Percentiles rank a stretch among this genome's conserved stretches.
Evolutionary conservation across 1,139 yeast species (phyloP).

Genomic region (Kodamaea sp.): DNA sequence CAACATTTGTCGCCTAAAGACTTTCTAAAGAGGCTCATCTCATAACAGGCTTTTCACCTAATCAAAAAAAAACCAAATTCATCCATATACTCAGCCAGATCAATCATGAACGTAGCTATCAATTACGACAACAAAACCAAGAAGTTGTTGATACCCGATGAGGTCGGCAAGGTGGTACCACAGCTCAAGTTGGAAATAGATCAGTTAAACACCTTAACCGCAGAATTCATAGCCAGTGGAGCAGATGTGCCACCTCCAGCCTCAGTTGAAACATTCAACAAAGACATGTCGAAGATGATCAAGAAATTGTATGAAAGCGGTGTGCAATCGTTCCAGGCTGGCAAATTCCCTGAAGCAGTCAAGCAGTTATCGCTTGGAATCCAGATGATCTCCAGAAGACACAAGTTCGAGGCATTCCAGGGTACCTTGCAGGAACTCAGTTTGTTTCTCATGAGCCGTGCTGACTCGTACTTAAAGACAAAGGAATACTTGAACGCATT

Average conservation of each 20-base stretch:
- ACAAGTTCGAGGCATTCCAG: conserved; percentile 84
- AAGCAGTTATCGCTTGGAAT: conserved; percentile 75
- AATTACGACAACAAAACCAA: conserved; percentile 32
- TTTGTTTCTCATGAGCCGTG: conserved; percentile 71
- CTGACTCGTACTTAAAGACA: conserved; percentile 75
- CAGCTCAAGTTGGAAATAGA: conserved; percentile 48
- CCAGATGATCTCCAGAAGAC: conserved; percentile 78
- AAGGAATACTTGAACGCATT: conserved; percentile 70
- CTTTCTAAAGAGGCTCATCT: too few relatives aligned
- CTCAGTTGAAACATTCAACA: conserved; percentile 51
- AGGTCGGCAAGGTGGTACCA: conserved; percentile 24
- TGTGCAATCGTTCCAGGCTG: conserved; percentile 58
- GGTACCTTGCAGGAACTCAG: conserved; percentile 77
- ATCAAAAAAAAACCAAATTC: not conserved
- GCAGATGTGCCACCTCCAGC: conserved; percentile 73
- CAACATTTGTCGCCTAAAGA: too few relatives aligned
- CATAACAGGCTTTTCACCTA: not conserved
- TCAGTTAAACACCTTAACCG: conserved; percentile 64
- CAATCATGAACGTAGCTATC: conserved; percentile 23
- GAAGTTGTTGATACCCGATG: conserved; percentile 29
- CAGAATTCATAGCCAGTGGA: conserved; percentile 59
- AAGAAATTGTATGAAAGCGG: conserved; percentile 77
- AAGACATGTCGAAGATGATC: conserved; percentile 64
- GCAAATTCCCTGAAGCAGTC: conserved; percentile 69
- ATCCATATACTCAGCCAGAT: conserved; percentile 2